A percentile compares a stretch with the other conserved stretches of the same genome.
Evolutionary conservation across 305 asterid genomes (phyloP).

Genomic region (Solanum hybrid): DNA sequence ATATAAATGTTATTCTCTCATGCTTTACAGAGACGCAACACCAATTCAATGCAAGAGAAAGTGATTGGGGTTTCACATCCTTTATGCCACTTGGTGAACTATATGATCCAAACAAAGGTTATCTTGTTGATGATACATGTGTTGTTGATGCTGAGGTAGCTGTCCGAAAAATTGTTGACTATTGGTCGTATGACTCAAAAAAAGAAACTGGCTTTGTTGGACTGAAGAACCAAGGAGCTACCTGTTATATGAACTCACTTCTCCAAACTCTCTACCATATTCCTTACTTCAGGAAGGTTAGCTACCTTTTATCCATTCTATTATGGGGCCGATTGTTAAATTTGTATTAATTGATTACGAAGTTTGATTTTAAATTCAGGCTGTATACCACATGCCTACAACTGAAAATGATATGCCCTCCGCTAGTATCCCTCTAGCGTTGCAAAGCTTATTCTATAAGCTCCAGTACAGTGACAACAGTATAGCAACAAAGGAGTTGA

Average conservation of each 20-base stretch:
- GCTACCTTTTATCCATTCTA: not conserved
- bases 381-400: slow-evolving; percentile 53
- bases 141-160: slow-evolving; percentile 49
- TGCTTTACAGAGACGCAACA: slow-evolving; percentile 39
- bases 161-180: slow-evolving; percentile 29
- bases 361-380: slow-evolving; percentile 22
- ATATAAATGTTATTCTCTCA: not conserved
- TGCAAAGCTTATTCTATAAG: slow-evolving; percentile 53
- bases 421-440: slow-evolving; percentile 49
- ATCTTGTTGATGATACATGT: slow-evolving; percentile 40
- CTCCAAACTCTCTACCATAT: slow-evolving; percentile 52
- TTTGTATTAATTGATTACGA: not conserved
- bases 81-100: slow-evolving; percentile 47
- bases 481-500: slow-evolving; percentile 49
- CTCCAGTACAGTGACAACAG: slow-evolving; percentile 45
- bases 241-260: slow-evolving; percentile 62
- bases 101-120: slow-evolving; percentile 29
- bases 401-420: slow-evolving; percentile 44
- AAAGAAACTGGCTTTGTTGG: slow-evolving; percentile 65
- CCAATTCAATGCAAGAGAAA: slow-evolving; percentile 49
- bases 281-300: slow-evolving; percentile 58
- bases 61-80: slow-evolving; percentile 54
- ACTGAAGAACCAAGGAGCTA: slow-evolving; percentile 58
- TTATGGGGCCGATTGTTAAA: not conserved
- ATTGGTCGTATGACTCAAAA: slow-evolving; percentile 42